Base-by-base conservation (phyloP, 352 stramenopile species). In the Phytophthora citrophthora region DNA sequence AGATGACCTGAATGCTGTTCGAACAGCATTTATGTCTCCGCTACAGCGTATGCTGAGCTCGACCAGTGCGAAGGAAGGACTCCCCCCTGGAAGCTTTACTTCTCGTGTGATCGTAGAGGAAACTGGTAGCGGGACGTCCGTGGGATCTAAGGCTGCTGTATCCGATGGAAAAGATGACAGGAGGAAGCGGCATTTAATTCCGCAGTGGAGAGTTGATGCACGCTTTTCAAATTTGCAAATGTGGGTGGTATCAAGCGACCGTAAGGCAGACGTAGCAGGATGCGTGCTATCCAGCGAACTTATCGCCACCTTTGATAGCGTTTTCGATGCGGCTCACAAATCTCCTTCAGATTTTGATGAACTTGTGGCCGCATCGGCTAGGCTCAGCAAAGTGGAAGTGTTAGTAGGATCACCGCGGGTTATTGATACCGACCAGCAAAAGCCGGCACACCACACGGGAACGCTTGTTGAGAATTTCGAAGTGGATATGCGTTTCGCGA, bases 211-310 rank as follows among this genome's bases (percentile, higher is more conserved):
- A 62, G 43, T 89, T 39, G 68, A 75, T 32, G 64, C 74, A 3
- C 54, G 81, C 9, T 69, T 93, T 18, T 63, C 62, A 2, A 80
- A 86, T 41, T 47, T 91, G 45, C 67, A 91, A 47, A 18, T 91
- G 40, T 93, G 85, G 85, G 39, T 93, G 11, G 48, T 93, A 10
- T 87, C 85, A 24, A 90, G 71, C 0, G 85, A 93, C 49, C 72
- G 72, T 10, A 86, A 81, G 51, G 53, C 68, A 3, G 83, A 93
- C 9, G 74, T 74, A 12, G 62, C 76, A 34, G 85, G 81, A 36
- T 72, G 88, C 26, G 74, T 86, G 52, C 34, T 93, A 8, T 89
- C 77, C 5, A 70, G 55, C 23, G 39, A 75, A 38, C 40, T 79
- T n/a, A 16, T 56, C 31, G 62, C 49, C 6, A 73, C 59, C 23